phyloP scores from a whole-genome alignment of 208 protist species.

The Leishmania guyanensis region DNA sequence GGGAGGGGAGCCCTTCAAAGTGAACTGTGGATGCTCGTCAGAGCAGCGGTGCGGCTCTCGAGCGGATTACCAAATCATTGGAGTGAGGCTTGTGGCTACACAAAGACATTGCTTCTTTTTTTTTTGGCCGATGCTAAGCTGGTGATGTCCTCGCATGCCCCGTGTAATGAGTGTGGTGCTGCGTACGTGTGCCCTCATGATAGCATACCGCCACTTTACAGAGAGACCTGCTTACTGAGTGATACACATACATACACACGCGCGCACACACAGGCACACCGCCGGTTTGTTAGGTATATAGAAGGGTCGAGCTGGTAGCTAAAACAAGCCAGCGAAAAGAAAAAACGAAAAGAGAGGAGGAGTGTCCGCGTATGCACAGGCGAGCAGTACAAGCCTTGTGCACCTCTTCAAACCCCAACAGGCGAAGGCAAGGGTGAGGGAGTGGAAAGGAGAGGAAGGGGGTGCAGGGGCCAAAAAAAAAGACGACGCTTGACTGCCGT shows the following conservation, averaged over 20 bases:
- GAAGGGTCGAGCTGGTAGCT: not conserved
- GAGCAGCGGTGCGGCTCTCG: not conserved
- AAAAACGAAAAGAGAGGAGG: not conserved
- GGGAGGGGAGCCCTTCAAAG: not conserved
- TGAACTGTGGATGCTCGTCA: not conserved
- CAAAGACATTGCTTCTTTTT: not conserved
- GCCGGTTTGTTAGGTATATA: not conserved
- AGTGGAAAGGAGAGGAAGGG: not conserved
- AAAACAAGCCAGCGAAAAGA: not conserved
- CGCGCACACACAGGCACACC: not conserved
- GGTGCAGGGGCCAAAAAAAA: not conserved
- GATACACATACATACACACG: not conserved
- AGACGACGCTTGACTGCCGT: not conserved
- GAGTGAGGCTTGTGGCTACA: not conserved
- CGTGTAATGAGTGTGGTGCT: not conserved
- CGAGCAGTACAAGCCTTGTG: constrained; percentile 1
- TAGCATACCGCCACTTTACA: not conserved
- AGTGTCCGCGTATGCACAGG: not conserved
- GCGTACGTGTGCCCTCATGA: not conserved
- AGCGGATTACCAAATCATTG: not conserved
- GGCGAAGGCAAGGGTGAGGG: not conserved
- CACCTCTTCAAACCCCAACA: not conserved
- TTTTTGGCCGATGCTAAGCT: not conserved
- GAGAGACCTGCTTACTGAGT: not conserved
- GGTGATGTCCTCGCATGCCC: not conserved